These are phyloP conservation scores for Chaetomiaceae sp. DNA, from an alignment of 2,329 filamentous ascomycete species.

Conservation along the genomic window DNA sequence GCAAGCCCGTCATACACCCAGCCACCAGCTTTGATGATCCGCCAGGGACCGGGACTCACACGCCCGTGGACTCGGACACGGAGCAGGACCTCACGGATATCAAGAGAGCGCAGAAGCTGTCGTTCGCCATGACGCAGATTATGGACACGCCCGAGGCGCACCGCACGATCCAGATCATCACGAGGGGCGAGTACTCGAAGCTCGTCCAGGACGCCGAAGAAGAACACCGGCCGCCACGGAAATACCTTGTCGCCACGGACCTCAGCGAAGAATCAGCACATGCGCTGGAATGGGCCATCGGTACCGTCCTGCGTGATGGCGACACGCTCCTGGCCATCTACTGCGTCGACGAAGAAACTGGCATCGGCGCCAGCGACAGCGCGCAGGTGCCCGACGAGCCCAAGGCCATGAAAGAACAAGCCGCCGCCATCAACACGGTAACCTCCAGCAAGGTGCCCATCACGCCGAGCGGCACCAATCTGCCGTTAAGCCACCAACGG, in stretches of 20 bases:
- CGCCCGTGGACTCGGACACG: conserved; percentile 74
- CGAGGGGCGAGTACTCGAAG: conserved; percentile 77
- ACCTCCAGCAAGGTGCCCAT: conserved; percentile 38
- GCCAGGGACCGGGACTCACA: conserved; percentile 48
- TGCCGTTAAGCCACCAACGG: conserved; percentile 30
- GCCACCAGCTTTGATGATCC: conserved; percentile 77
- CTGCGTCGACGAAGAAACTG: conserved; percentile 83
- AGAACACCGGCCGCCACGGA: conserved; percentile 72
- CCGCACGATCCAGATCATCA: conserved; percentile 81
- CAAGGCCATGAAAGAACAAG: conserved; percentile 71
- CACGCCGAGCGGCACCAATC: conserved; percentile 26
- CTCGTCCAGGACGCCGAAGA: conserved; percentile 75
- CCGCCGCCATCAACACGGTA: conserved; percentile 64
- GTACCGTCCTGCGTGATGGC: conserved; percentile 87
- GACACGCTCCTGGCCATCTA: conserved; percentile 92
- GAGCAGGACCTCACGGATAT: conserved; percentile 83
- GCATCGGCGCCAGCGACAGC: conserved; percentile 46
- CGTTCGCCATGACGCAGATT: conserved; percentile 74
- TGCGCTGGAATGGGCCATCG: conserved; percentile 95
- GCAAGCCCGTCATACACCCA: conserved; percentile 66
- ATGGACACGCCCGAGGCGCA: conserved; percentile 70
- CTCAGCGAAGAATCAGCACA: conserved; percentile 91
- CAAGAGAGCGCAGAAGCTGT: conserved; percentile 78
- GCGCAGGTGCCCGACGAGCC: conserved; percentile 65
- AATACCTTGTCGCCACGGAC: conserved; percentile 94